Evolutionary conservation across 2,329 filamentous ascomycete genomes (phyloP).

Genomic region (Emergomyces pasteurianus): DNA sequence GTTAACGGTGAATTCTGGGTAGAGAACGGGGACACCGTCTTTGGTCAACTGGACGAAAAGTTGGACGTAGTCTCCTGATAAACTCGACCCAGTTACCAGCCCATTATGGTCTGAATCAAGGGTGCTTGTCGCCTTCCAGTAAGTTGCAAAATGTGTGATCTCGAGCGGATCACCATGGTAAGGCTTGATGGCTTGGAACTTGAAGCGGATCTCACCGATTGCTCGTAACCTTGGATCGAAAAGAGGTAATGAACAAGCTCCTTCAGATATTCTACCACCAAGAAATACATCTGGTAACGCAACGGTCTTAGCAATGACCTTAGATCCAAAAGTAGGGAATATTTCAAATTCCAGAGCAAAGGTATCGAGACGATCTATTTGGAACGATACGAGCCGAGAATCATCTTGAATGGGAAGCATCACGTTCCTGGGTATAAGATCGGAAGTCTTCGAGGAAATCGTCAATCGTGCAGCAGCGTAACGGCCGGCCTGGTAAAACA

Average conservation of each 20-base stretch:
- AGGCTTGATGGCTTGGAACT: constrained; percentile 91
- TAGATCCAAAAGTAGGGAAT: constrained; percentile 92
- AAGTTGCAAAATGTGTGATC: constrained; percentile 96
- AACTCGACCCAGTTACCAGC: constrained; percentile 84
- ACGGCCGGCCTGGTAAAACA: constrained; percentile 96
- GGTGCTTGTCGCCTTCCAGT: constrained; percentile 97
- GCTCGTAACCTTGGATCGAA: constrained; percentile 85
- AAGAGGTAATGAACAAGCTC: constrained; percentile 71
- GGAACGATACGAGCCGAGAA: constrained; percentile 84
- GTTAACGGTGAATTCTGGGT: constrained; percentile 69
- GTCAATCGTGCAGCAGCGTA: constrained; percentile 91
- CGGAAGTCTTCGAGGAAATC: constrained; percentile 90
- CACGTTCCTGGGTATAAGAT: constrained; percentile 91
- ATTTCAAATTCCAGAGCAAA: constrained; percentile 97
- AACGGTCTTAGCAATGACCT: constrained; percentile 92
- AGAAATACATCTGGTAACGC: constrained; percentile 80
- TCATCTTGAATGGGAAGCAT: constrained; percentile 94
- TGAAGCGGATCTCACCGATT: constrained; percentile 89
- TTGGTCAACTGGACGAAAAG: constrained; percentile 85
- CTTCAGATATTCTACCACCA: constrained; percentile 48
- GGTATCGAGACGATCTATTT: constrained; percentile 82
- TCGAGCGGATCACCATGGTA: constrained; percentile 87
- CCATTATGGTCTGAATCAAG: constrained; percentile 74
- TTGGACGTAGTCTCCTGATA: constrained; percentile 90
- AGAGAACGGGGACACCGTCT: constrained; percentile 76